Evolutionary conservation across 495 filamentous ascomycete species (phyloP), one percentile per base, ranked within the genome.

Genomic region (Astrothelium subdiscretum): DNA sequence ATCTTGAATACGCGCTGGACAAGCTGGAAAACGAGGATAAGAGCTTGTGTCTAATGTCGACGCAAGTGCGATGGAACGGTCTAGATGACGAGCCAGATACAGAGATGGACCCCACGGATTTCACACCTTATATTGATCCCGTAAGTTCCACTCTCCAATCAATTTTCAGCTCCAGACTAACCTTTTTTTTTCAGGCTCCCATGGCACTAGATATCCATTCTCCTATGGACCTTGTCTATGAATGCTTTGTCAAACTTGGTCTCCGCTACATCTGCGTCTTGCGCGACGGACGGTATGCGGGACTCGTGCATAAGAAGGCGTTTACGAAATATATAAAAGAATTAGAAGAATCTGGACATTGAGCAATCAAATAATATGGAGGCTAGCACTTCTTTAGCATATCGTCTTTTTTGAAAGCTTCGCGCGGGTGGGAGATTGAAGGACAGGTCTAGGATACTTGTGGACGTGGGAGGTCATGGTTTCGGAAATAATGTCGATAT

Each of bases 291-390:
- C 80, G 84, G 38, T 97, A 89, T 75, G 89, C 89, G 1, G 94
- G 94, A 60, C 80, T 98, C 77, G 89, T 85, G 27, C 94, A 98
- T 74, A 98, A 97, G 77, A 98, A 98, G 77, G 83, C 85, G 24
- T 98, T 98, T 77, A 92, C 96, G 59, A 95, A 91, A 74, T 96
- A 91, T 72, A 85, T 96, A 75, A 90, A 89, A 64, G 84, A 91
- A 68, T 72, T 90, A 38, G 87, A 92, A 67, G 82, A 83, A 71
- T 59, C 48, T 11, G 57, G 57, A n/a, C 57, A 59, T 35, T 59
- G 57, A 59, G 57, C 31, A 26, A 26, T 32, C 22, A 32, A 2
- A 11, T 13, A 18, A 22, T 12, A 3, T 32, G 20, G 20, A 11
- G 20, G 24, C 5, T 8, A 54, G 8, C 48, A 29, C 24, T 29